Percentiles rank a stretch among this genome's conserved stretches.
Evolutionary conservation across 108 stramenopile genomes (phyloP).

Genomic region (Aureococcus anophagefferens): DNA sequence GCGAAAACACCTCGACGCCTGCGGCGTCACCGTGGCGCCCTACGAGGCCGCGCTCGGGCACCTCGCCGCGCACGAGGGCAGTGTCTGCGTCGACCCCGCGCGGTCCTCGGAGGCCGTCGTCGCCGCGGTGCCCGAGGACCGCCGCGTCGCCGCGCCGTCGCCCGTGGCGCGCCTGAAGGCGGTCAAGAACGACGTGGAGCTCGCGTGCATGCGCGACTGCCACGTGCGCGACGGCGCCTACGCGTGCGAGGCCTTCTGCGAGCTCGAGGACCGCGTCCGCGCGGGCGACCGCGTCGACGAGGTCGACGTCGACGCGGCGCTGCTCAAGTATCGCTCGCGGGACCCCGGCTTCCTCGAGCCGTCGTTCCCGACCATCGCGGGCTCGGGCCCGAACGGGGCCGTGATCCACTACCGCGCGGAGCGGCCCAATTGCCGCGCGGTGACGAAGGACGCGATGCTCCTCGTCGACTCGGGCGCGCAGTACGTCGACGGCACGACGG

Average conservation of each 20-base stretch:
- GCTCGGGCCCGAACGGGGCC: constrained; percentile 86
- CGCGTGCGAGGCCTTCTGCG: constrained; percentile 76
- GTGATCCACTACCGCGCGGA: constrained; percentile 86
- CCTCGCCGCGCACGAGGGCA: constrained; percentile 32
- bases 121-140: constrained; percentile 47
- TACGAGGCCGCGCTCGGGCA: constrained; percentile 57
- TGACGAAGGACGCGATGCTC: constrained; percentile 45
- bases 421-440: constrained; percentile 1
- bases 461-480: constrained; percentile 88
- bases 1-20: constrained; percentile 46
- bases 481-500: constrained; percentile 92
- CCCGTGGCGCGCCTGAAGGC: constrained; percentile 83
- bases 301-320: constrained; percentile 71
- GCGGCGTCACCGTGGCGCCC: constrained; percentile 42
- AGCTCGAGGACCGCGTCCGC: constrained; percentile 64
- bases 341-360: constrained; percentile 66
- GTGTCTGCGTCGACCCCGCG: constrained; percentile 59
- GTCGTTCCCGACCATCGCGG: constrained; percentile 88
- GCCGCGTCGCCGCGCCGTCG: constrained; percentile 55
- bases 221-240: constrained; percentile 92
- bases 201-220: constrained; percentile 77
- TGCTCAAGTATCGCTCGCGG: constrained; percentile 62
- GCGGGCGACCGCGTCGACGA: constrained; percentile 61
- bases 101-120: constrained; percentile 54
- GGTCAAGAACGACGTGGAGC: constrained; percentile 77